A percentile compares a stretch with the other conserved stretches of the same genome.
Evolutionary conservation across 768 basidiomycete species (phyloP).

Genomic region (Lentinula boryana): DNA sequence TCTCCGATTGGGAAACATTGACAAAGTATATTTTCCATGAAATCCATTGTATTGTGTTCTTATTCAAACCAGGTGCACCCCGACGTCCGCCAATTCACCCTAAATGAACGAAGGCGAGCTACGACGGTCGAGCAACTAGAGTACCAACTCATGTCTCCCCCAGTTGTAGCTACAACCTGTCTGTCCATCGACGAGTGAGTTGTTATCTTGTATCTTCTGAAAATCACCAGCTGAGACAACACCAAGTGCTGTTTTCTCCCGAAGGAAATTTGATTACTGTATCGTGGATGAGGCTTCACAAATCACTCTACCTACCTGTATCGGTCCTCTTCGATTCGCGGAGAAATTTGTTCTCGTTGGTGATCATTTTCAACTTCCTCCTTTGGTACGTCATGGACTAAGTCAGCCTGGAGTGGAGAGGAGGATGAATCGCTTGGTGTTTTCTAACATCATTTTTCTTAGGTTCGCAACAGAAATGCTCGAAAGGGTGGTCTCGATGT

Average conservation of each 20-base stretch:
- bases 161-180: conserved; percentile 95
- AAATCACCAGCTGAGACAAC: conserved; percentile 4
- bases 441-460: not conserved
- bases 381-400: conserved; percentile 51
- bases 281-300: conserved; percentile 99
- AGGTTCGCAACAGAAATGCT: conserved; percentile 81
- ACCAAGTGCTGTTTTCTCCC: conserved; percentile 72
- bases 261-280: conserved; percentile 89
- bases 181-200: conserved; percentile 90
- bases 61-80: conserved; percentile 67
- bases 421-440: not conserved
- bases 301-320: conserved; percentile 91
- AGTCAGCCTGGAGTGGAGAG: too few relatives aligned
- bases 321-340: conserved; percentile 89
- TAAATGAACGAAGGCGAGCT: conserved; percentile 48
- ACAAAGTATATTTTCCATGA: conserved; percentile 58
- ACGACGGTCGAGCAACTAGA: conserved; percentile 80
- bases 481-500: conserved; percentile 83
- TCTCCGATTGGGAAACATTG: conserved; percentile 81
- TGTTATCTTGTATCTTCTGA: conserved; percentile 21
- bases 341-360: conserved; percentile 92
- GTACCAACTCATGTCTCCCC: conserved; percentile 76
- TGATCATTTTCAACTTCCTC: conserved; percentile 96
- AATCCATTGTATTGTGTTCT: not conserved
- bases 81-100: conserved; percentile 65